These are phyloP conservation scores for Salix caprea DNA, from an alignment of 345 rosid genomes.

Conservation along the genomic window DNA sequence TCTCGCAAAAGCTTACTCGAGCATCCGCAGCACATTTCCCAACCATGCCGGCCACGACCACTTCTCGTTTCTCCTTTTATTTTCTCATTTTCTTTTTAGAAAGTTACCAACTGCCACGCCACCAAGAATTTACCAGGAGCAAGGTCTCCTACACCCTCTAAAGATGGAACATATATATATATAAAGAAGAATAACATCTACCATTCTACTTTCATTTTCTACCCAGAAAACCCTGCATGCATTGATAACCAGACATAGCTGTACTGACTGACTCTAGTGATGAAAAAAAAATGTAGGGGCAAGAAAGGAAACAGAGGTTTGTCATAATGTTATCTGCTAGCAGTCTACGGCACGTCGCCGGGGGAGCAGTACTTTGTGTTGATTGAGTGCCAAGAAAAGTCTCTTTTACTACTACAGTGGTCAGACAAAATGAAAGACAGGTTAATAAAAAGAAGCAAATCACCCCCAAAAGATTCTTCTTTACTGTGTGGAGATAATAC, in stretches of 20 bases:
- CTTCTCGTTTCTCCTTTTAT: neutral
- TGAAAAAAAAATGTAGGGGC: neutral
- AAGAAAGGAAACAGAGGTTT: neutral
- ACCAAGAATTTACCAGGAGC: neutral
- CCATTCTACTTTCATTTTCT: too few relatives aligned
- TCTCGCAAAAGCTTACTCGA: conserved; percentile 12
- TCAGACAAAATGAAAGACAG: conserved; percentile 23
- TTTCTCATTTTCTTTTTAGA: neutral
- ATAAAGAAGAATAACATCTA: too few relatives aligned
- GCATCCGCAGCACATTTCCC: conserved; percentile 29
- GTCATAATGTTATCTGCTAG: neutral
- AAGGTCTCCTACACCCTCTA: neutral
- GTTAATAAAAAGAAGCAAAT: conserved; percentile 21
- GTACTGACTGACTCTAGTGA: neutral
- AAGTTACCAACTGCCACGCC: neutral
- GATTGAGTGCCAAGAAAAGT: conserved; percentile 14
- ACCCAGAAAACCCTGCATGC: too few relatives aligned
- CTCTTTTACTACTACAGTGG: conserved; percentile 8
- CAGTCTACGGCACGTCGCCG: neutral
- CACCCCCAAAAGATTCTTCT: conserved; percentile 23
- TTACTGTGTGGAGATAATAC: neutral
- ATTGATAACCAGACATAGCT: neutral
- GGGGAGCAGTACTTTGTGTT: neutral
- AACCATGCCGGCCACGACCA: neutral
- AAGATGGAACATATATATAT: neutral